Conservation (phyloP, 352 stramenopile species). For the Pythium vanterpoolii region DNA sequence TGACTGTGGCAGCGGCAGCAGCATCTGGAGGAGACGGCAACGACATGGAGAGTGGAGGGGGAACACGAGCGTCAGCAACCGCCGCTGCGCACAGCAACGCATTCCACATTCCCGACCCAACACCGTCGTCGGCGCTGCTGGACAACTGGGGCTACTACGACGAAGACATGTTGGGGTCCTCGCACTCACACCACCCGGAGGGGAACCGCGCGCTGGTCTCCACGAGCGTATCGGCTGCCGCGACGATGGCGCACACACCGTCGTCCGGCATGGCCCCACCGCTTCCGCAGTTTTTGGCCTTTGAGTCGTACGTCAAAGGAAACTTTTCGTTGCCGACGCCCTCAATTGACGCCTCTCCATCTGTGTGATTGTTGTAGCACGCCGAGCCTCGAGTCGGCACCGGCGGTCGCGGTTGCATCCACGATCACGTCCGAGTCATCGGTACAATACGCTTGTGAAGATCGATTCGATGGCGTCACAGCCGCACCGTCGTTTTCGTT, state of each 20-base stretch:
- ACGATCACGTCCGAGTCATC: not conserved
- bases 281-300: not conserved
- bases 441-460: not conserved
- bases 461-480: not conserved
- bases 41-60: not conserved
- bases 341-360: not conserved
- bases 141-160: conserved; percentile 39
- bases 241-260: not conserved
- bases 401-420: not conserved
- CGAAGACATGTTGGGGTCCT: conserved; percentile 25
- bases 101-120: conserved; percentile 11
- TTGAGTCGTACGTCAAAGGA: not conserved
- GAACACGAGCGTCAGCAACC: not conserved
- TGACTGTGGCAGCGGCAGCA: not conserved
- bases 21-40: not conserved
- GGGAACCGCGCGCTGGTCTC: not conserved
- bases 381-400: not conserved
- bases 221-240: no score
- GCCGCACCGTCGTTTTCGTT: not conserved
- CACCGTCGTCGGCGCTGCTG: conserved; percentile 22
- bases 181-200: not conserved
- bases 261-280: not conserved
- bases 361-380: not conserved
- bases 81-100: no score
- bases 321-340: not conserved